These are phyloP conservation scores for Hypoxylon sp. DNA, from an alignment of 2,329 filamentous ascomycete genomes.

Conservation along the genomic window DNA sequence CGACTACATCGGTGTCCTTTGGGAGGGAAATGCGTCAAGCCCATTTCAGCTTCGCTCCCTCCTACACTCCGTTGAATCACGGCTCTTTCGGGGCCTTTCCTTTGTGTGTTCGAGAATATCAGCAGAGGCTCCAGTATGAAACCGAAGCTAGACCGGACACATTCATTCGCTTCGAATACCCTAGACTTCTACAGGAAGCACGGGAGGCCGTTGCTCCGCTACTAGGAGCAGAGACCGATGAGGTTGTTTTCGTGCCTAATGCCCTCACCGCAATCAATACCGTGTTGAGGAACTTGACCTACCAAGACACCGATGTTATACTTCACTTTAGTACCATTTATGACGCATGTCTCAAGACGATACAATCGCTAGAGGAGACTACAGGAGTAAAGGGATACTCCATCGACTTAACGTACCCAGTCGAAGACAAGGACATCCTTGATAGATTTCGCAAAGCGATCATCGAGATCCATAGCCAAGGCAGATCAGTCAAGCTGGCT, in stretches of 20 bases:
- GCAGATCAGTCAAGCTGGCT: slow-evolving; percentile 67
- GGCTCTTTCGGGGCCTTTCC: slow-evolving; percentile 77
- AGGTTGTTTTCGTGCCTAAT: slow-evolving; percentile 75
- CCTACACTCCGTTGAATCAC: slow-evolving; percentile 49
- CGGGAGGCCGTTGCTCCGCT: slow-evolving; percentile 67
- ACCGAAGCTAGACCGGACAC: slow-evolving; percentile 69
- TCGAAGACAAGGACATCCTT: slow-evolving; percentile 66
- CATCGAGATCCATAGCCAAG: slow-evolving; percentile 54
- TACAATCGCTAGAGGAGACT: slow-evolving; percentile 68
- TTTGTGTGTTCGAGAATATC: slow-evolving; percentile 58
- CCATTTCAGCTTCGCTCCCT: slow-evolving; percentile 46
- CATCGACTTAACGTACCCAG: slow-evolving; percentile 66
- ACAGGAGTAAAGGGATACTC: slow-evolving; percentile 53
- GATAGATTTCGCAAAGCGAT: slow-evolving; percentile 62
- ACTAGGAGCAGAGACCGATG: slow-evolving; percentile 65
- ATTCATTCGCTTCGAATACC: slow-evolving; percentile 70
- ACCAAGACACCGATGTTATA: slow-evolving; percentile 68
- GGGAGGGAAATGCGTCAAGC: slow-evolving; percentile 44
- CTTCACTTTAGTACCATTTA: slow-evolving; percentile 75
- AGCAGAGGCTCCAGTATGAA: slow-evolving; percentile 62
- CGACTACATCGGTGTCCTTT: slow-evolving; percentile 31
- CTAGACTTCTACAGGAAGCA: slow-evolving; percentile 62
- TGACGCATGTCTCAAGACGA: slow-evolving; percentile 69
- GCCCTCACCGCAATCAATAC: slow-evolving; percentile 75
- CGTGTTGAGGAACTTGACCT: slow-evolving; percentile 71